Base-by-base conservation (phyloP, 805 yeast genomes). In the Ogataea zsoltii region DNA sequence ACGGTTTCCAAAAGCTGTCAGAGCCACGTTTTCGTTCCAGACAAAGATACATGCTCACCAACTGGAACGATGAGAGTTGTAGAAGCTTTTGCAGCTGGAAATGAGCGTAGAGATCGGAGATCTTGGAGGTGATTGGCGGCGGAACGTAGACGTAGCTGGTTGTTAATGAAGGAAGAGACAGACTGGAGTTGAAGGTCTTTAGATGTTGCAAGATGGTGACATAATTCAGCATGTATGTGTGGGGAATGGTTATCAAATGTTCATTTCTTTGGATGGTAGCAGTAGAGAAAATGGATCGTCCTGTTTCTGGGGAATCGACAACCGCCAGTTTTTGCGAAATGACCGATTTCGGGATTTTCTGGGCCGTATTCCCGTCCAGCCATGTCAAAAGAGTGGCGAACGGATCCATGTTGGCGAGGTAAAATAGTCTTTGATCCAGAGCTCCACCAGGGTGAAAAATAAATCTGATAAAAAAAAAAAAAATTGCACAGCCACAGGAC, bases 1-100 rank as follows among this genome's bases (percentile, higher is more conserved):
- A 88, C 0, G 88, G 88, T 33, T 62, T 58, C 95, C 95, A 88
- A 57, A 72, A 81, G 1, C 85, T 79, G 2, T 50, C 49, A 0
- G 45, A 34, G 1, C 58, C 63, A 39, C 83, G 60, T 30, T 56
- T 57, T 2, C 44, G 51, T 52, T 82, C 87, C 13, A 77, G 56
- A 4, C 69, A 61, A 2, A 82, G 43, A 53, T 70, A 85, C 44
- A 84, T 54, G 0, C 79, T 55, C 6, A 83, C 53, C 31, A 85
- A 57, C 61, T 85, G 91, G 57, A 83, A 80, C 2, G 90, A 82
- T 2, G 79, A 65, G 33, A 85, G 55, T 12, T 56, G 49, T 10
- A 70, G 44, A 7, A 84, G 48, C n/a, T 68, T 65, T 0, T 69
- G 64, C 7, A 55, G 33, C 5, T 40, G 18, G 26, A 62, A 41